A percentile compares a stretch with the other conserved stretches of the same genome.
phyloP scores from a whole-genome alignment of 108 stramenopile genomes.

The Stephanodiscus minutulus region DNA sequence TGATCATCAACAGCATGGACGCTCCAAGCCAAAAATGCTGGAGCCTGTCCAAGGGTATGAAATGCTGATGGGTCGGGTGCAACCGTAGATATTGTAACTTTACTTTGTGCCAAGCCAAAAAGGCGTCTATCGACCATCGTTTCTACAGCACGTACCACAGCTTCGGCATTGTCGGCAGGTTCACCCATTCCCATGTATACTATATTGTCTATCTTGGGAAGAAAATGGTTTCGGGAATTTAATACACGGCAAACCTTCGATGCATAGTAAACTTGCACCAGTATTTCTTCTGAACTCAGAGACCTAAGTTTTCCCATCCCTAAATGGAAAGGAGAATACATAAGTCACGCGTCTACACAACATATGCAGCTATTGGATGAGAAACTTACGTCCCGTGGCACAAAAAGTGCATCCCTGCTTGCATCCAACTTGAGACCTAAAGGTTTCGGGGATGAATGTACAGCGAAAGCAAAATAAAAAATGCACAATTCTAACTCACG shows the following conservation, averaged over 20 bases:
- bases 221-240: conserved; percentile 25
- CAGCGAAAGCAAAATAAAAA: background rate
- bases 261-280: conserved; percentile 83
- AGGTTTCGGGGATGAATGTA: background rate
- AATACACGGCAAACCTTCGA: conserved; percentile 53
- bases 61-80: conserved; percentile 74
- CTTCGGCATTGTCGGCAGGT: conserved; percentile 76
- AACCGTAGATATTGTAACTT: conserved; percentile 86
- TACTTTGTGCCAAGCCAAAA: conserved; percentile 63
- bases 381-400: conserved; percentile 43
- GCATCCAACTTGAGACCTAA: conserved; percentile 88
- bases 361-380: background rate
- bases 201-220: conserved; percentile 42
- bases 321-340: background rate
- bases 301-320: conserved; percentile 77
- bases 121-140: conserved; percentile 59
- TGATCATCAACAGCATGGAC: conserved; percentile 83
- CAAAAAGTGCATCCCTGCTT: conserved; percentile 90
- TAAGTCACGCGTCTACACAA: background rate
- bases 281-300: conserved; percentile 75
- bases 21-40: conserved; percentile 79
- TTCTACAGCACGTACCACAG: conserved; percentile 56
- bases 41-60: conserved; percentile 54
- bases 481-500: conserved; percentile 13
- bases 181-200: conserved; percentile 97